A percentile compares a stretch with the other conserved stretches of the same genome.
Evolutionary conservation across 441 rosid genomes (phyloP).

Genomic region (Populus tomentosa): DNA sequence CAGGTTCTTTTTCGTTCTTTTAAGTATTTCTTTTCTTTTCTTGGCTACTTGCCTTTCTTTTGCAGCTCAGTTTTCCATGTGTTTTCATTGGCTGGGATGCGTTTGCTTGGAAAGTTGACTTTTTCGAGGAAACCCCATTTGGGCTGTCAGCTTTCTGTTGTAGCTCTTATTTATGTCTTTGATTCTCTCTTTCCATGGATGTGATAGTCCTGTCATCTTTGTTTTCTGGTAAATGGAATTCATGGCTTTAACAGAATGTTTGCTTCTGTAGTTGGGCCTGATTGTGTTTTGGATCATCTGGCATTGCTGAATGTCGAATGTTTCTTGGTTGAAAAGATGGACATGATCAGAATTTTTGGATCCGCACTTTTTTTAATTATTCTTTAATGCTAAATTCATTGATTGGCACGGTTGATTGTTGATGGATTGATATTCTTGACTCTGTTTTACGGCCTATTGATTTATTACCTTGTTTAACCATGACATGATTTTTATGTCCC

Average conservation of each 20-base stretch:
- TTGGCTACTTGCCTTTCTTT: constrained; percentile 2
- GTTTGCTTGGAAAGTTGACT: constrained; percentile 24
- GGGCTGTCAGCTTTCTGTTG: constrained; percentile 10
- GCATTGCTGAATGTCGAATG: neutral
- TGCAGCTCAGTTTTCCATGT: neutral
- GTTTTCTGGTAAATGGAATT: neutral
- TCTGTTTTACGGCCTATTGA: neutral
- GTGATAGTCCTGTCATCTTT: neutral
- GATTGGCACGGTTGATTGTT: neutral
- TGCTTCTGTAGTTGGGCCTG: neutral
- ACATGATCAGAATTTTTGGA: neutral
- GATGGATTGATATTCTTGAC: neutral
- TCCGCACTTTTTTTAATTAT: no score
- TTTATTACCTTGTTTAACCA: neutral
- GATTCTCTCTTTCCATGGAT: neutral
- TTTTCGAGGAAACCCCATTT: constrained; percentile 22
- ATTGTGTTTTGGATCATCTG: neutral
- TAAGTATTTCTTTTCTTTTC: neutral
- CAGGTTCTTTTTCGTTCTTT: constrained; percentile 3
- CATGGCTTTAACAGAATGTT: neutral
- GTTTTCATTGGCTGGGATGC: neutral
- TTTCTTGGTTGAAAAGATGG: neutral
- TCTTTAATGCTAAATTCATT: neutral
- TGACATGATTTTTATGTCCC: neutral
- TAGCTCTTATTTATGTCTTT: constrained; percentile 3